Conservation (phyloP, 352 stramenopile species). For the Globisporangium camurandrum region DNA sequence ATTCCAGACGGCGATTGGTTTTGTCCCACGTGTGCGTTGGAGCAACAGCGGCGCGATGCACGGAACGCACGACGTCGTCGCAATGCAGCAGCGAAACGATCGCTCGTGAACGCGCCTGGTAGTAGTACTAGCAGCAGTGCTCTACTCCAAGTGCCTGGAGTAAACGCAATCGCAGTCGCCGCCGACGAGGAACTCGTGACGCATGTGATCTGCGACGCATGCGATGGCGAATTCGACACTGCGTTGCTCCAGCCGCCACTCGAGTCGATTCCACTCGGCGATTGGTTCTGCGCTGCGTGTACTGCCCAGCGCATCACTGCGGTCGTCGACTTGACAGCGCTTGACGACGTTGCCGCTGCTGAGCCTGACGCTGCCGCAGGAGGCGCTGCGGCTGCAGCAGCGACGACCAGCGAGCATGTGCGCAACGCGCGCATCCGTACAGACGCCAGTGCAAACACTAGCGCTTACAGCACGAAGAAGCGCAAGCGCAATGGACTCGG, state of each 20-base stretch:
- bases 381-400: not conserved
- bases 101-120: not conserved
- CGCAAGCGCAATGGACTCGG: slow-evolving; percentile 17
- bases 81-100: not conserved
- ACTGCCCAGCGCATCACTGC: not conserved
- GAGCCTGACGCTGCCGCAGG: not conserved
- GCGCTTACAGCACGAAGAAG: slow-evolving; percentile 7
- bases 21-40: slow-evolving; percentile 17
- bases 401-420: not conserved
- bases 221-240: slow-evolving; percentile 53
- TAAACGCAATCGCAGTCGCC: not conserved
- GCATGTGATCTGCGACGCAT: slow-evolving; percentile 63
- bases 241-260: slow-evolving; percentile 33
- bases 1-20: slow-evolving; percentile 46
- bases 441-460: not conserved
- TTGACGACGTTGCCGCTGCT: not conserved
- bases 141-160: too few species aligned
- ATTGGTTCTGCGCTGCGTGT: slow-evolving; percentile 34
- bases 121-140: not conserved
- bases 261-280: slow-evolving; percentile 26
- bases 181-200: slow-evolving; percentile 17
- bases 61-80: slow-evolving; percentile 1
- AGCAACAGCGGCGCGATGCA: not conserved
- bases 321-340: not conserved
- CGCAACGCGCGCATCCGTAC: too few species aligned